phyloP scores from a whole-genome alignment of 1,284 basidiomycete genomes.

The Mycosarcoma mackinlayi region DNA sequence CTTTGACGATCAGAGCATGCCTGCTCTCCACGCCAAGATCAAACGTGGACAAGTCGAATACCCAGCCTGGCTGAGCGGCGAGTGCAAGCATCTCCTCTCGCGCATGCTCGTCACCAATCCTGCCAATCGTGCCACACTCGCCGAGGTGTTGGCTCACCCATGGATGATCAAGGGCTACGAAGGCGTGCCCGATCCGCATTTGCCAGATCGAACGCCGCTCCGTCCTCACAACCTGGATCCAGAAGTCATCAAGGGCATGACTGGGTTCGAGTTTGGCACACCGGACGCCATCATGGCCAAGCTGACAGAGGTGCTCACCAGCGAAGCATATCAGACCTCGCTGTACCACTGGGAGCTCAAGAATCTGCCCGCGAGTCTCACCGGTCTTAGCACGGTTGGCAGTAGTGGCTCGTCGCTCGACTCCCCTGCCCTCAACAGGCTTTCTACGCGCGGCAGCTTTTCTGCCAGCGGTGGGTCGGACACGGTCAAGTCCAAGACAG shows the following conservation, averaged over 20 bases:
- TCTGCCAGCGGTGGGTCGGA: slow-evolving; percentile 17
- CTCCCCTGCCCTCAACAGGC: slow-evolving; percentile 28
- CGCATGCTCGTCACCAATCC: slow-evolving; percentile 97
- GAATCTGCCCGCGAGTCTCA: slow-evolving; percentile 64
- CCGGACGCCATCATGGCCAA: slow-evolving; percentile 84
- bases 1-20: slow-evolving; percentile 99
- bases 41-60: slow-evolving; percentile 97
- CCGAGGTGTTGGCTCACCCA: slow-evolving; percentile 88
- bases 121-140: slow-evolving; percentile 80
- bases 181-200: slow-evolving; percentile 82
- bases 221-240: slow-evolving; percentile 86
- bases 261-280: slow-evolving; percentile 94
- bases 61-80: slow-evolving; percentile 93
- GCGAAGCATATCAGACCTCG: slow-evolving; percentile 80
- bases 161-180: slow-evolving; percentile 94
- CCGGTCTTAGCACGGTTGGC: slow-evolving; percentile 56
- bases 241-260: slow-evolving; percentile 88
- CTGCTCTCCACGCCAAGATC: slow-evolving; percentile 97
- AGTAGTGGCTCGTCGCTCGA: slow-evolving; percentile 61
- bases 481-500: slow-evolving; percentile 51
- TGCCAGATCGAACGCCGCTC: slow-evolving; percentile 88
- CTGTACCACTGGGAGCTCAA: slow-evolving; percentile 79
- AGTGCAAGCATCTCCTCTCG: slow-evolving; percentile 92
- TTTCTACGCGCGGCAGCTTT: slow-evolving; percentile 34
- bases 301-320: slow-evolving; percentile 79